Percentiles rank a stretch among this genome's conserved stretches.
phyloP scores from a whole-genome alignment of 2,329 filamentous ascomycete species.

The Penicillium polonicum region DNA sequence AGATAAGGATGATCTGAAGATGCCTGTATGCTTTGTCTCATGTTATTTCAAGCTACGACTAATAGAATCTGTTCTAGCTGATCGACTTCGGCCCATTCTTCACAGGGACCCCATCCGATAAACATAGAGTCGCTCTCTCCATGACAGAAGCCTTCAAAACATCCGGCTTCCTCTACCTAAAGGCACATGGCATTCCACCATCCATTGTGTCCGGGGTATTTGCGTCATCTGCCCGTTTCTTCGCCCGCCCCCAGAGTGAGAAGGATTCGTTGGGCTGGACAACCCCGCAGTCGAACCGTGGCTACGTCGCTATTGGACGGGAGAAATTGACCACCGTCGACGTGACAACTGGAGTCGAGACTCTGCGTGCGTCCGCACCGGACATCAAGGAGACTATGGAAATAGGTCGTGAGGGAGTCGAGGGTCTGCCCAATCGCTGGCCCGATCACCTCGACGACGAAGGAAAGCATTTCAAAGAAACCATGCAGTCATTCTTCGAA shows the following conservation, averaged over 20 bases:
- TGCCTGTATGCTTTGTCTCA: slow-evolving; percentile 35
- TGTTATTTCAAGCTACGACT: neutral
- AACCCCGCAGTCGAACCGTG: slow-evolving; percentile 69
- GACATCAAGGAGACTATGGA: slow-evolving; percentile 61
- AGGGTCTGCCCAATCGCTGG: slow-evolving; percentile 74
- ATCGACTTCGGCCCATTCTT: slow-evolving; percentile 78
- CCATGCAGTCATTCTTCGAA: slow-evolving; percentile 74
- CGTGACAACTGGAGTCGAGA: slow-evolving; percentile 58
- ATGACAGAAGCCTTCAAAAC: slow-evolving; percentile 79
- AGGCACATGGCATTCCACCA: slow-evolving; percentile 69
- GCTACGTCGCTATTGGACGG: slow-evolving; percentile 68
- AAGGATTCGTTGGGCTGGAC: slow-evolving; percentile 71
- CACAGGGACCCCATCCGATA: slow-evolving; percentile 59
- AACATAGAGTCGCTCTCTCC: slow-evolving; percentile 64
- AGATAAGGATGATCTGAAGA: slow-evolving; percentile 46
- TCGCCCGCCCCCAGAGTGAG: slow-evolving; percentile 59
- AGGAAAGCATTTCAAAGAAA: slow-evolving; percentile 63
- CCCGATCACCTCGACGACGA: slow-evolving; percentile 56
- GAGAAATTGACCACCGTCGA: slow-evolving; percentile 66
- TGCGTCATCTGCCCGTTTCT: slow-evolving; percentile 67
- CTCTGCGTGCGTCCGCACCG: slow-evolving; percentile 53
- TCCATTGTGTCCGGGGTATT: slow-evolving; percentile 63
- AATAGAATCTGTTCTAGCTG: slow-evolving; percentile 51
- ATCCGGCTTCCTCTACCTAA: slow-evolving; percentile 86
- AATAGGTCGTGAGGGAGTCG: slow-evolving; percentile 60